phyloP scores from a whole-genome alignment of 2,329 filamentous ascomycete genomes.

The Trichoderma sp. region DNA sequence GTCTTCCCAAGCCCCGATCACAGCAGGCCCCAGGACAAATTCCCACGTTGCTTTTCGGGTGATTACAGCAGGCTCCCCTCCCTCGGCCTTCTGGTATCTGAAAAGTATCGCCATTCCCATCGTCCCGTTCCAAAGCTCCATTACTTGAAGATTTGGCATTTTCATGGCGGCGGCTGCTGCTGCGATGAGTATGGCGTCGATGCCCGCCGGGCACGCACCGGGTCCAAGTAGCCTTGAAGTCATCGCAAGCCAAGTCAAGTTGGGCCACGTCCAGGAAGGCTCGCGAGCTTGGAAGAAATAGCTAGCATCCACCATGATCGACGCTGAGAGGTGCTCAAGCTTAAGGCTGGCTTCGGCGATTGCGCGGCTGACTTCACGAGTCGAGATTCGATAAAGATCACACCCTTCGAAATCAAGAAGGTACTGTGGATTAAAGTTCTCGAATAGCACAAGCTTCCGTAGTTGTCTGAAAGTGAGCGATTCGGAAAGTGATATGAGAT shows the following conservation, averaged over 20 bases:
- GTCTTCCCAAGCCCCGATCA: slow-evolving; percentile 26
- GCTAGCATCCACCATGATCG: neutral
- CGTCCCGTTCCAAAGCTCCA: slow-evolving; percentile 38
- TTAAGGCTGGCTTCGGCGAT: neutral
- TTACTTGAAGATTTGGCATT: slow-evolving; percentile 35
- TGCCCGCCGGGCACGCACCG: slow-evolving; percentile 18
- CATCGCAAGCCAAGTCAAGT: slow-evolving; percentile 32
- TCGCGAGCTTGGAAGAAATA: neutral
- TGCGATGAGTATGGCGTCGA: slow-evolving; percentile 29
- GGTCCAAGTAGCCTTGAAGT: slow-evolving; percentile 31
- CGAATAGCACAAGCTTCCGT: slow-evolving; percentile 5
- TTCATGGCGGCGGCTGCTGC: slow-evolving; percentile 29
- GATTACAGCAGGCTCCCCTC: slow-evolving; percentile 16
- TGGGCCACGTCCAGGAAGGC: slow-evolving; percentile 26
- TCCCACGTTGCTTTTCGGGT: slow-evolving; percentile 23
- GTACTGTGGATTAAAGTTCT: slow-evolving; percentile 7
- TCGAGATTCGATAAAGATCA: neutral
- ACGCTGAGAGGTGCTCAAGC: neutral
- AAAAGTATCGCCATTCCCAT: slow-evolving; percentile 29
- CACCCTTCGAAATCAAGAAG: neutral
- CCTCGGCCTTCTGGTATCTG: slow-evolving; percentile 22
- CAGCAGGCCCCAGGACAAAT: slow-evolving; percentile 5
- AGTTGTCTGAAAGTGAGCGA: neutral
- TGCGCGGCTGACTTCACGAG: neutral
- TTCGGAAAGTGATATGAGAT: neutral